Evolutionary conservation across 352 stramenopile species (phyloP), one percentile per base, ranked within the genome.

Genomic region (Sclerospora graminicola): DNA sequence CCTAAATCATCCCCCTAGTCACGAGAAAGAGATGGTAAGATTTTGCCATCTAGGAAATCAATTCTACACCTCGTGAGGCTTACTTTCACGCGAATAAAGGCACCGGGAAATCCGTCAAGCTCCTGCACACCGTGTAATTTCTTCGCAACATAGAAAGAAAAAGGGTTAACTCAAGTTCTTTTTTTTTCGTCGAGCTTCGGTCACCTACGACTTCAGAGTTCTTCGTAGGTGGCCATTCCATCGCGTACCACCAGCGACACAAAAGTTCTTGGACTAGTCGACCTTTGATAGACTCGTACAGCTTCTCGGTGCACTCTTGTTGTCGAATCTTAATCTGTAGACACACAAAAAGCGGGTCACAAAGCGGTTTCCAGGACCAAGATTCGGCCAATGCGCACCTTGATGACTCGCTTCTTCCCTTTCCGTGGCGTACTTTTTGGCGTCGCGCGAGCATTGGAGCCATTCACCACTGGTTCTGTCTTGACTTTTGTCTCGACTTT

Each of bases 181-280:
- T n/a, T n/a, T 14, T 13, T 24, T 37, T 6, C 24, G 23, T 6
- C 30, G 10, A 14, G 13, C 0, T 45, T 14, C 28, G 4, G 16
- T 7, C 5, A 48, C 49, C 16, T 42, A 75, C 63, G 28, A 43
- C 15, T 15, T 48, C 42, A 21, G 61, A 62, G 33, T 60, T 51
- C 36, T 84, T 63, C 9, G 49, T 48, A 0, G 70, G 63, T 8
- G 80, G 80, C 80, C 80, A 92, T 44, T 88, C 63, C 19, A 92
- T 58, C 7, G 76, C 80, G 36, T 92, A 92, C 80, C 80, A 92
- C 80, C 80, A 92, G 15, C 80, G 73, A 57, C 80, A 92, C 32
- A 92, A 49, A 36, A 92, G 50, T 49, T 89, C 71, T 48, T 92
- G 80, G 9, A 66, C 74, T 8, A 92, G 37, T 33, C 60, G 61